Conservation (phyloP, 495 filamentous ascomycete species). For the Podospora pseudoanserina region DNA sequence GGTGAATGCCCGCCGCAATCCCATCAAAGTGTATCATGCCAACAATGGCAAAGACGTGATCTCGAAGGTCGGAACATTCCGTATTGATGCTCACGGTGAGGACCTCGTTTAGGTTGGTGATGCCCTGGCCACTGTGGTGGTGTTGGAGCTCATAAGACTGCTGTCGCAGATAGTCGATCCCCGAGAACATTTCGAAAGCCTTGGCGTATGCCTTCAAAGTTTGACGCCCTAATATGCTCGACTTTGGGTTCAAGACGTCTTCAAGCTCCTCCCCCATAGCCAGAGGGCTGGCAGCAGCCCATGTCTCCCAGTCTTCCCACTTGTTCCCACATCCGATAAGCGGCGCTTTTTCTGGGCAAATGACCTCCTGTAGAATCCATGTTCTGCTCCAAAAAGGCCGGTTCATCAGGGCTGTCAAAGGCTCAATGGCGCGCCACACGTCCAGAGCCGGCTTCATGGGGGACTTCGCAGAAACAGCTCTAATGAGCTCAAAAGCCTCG, state of each 20-base stretch:
- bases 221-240: background rate
- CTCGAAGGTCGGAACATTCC: background rate
- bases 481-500: background rate
- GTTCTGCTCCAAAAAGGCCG: background rate
- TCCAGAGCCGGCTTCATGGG: background rate
- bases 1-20: background rate
- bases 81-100: background rate
- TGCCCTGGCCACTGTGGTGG: background rate
- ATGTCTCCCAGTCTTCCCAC: background rate
- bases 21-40: background rate
- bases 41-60: background rate
- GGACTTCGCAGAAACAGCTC: background rate
- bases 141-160: too few relatives aligned
- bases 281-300: background rate
- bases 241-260: background rate
- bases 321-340: background rate
- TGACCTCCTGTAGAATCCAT: background rate
- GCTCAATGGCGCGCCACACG: background rate
- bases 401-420: background rate
- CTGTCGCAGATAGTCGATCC: background rate
- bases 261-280: background rate
- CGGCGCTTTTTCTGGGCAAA: background rate
- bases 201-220: background rate
- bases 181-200: background rate
- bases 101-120: background rate